These are phyloP conservation scores for Ceratocystis cacaofunesta DNA, from an alignment of 2,329 filamentous ascomycete species.

Conservation along the genomic window DNA sequence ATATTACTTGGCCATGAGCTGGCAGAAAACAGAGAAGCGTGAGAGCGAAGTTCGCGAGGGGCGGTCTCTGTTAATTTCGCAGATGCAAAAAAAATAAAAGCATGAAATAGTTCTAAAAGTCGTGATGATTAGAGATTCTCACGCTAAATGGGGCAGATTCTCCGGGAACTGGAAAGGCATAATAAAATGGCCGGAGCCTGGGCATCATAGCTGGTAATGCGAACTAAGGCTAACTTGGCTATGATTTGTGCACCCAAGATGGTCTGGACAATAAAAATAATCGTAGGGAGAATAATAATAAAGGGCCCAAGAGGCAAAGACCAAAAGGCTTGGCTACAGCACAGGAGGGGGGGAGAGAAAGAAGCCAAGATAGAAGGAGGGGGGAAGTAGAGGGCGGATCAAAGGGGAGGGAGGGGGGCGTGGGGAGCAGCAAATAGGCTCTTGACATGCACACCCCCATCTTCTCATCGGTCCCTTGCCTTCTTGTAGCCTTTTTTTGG, in stretches of 20 bases:
- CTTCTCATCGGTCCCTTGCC: neutral
- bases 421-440: neutral
- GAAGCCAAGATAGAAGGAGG: constrained; percentile 3
- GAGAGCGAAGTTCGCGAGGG: neutral
- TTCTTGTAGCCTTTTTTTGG: constrained; percentile 1
- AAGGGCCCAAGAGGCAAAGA: neutral
- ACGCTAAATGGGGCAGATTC: no score
- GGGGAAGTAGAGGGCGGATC: neutral
- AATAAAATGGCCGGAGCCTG: neutral
- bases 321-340: neutral
- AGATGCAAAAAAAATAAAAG: no score
- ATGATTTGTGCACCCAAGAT: neutral
- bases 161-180: no score
- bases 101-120: no score
- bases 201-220: neutral
- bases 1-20: constrained; percentile 5
- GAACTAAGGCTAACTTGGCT: neutral
- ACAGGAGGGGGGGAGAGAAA: neutral
- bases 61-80: neutral
- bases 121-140: neutral
- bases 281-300: neutral
- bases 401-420: neutral
- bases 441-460: neutral
- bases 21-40: neutral
- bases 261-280: neutral